Evolutionary conservation across 2,329 filamentous ascomycete genomes (phyloP), one percentile per base, ranked within the genome.

Genomic region (Teratosphaeria nubilosa): DNA sequence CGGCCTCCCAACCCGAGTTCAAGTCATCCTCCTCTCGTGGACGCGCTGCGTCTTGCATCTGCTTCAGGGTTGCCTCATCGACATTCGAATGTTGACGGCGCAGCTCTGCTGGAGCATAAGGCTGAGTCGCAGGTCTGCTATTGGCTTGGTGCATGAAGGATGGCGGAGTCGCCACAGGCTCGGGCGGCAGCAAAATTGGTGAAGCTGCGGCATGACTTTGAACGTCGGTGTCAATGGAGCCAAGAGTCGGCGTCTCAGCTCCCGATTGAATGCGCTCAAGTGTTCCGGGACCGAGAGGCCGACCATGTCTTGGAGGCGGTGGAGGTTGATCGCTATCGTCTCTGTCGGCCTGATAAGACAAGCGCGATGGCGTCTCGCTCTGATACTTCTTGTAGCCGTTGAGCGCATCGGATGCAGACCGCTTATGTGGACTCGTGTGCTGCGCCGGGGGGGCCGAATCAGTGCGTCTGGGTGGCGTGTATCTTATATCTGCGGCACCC

Each of bases 21-120:
- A n/a, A 10, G 9, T 48, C 41, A 48, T 48, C 41, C 41, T 48
- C 41, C 41, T 48, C 41, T 48, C 41, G 41, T 48, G 41, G 41
- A 48, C 65, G 68, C 52, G 64, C 83, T 52, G 87, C 87, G 64
- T 86, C 87, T 32, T 84, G 84, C 70, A 97, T 79, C 69, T 96
- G 90, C 51, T 86, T 81, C 52, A 96, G 78, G 0, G 92, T 97
- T 1, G 85, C 85, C 64, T 80, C 82, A 27, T 94, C 96, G 71
- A 97, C 85, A 24, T 90, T 86, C 65, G 87, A 91, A 65, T 90
- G 94, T 55, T 88, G 90, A 63, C 85, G 85, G 62, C 88, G 86
- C 66, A 92, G 78, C 69, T 94, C 89, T 14, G 87, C 83, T 31
- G 90, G 86, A 59, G 89, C 84, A 65, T 88, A 84, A 0, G 88